Conservation (phyloP, 257 asterid genomes). For the Paraleonurus japonicus region DNA sequence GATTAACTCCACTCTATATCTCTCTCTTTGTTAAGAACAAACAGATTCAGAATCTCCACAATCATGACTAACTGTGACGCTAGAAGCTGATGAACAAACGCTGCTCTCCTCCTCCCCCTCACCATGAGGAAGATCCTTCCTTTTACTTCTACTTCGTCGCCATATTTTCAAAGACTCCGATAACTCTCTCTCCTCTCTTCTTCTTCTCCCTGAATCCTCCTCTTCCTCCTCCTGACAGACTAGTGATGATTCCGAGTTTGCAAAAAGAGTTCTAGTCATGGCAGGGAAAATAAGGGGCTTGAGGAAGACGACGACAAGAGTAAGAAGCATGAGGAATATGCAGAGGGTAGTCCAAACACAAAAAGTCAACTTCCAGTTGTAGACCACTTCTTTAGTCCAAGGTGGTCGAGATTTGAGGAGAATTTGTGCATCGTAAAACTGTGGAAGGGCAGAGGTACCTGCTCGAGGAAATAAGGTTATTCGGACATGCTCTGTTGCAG, state of each 20-base stretch:
- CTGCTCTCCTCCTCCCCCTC: neutral
- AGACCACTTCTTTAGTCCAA: constrained; percentile 54
- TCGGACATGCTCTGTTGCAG: constrained; percentile 47
- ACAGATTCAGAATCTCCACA: constrained; percentile 59
- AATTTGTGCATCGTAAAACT: constrained; percentile 58
- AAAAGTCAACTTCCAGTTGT: constrained; percentile 69
- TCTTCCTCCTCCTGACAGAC: too few species aligned
- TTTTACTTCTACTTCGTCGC: constrained; percentile 46
- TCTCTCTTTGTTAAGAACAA: neutral
- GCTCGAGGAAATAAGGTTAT: constrained; percentile 61
- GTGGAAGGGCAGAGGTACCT: constrained; percentile 60
- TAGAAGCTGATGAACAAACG: constrained; percentile 37
- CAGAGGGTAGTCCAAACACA: constrained; percentile 66
- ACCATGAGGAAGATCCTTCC: constrained; percentile 37
- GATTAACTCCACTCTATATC: neutral
- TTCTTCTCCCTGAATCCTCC: neutral
- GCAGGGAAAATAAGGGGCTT: constrained; percentile 52
- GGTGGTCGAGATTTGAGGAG: constrained; percentile 53
- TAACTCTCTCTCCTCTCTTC: constrained; percentile 29
- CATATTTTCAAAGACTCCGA: constrained; percentile 42
- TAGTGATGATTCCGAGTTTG: too few species aligned
- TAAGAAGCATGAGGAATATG: constrained; percentile 40
- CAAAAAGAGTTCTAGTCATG: neutral
- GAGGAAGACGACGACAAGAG: constrained; percentile 39
- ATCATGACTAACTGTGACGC: constrained; percentile 37